Conservation (phyloP, 23 red algal genomes). For the Agarophyton chilense region DNA sequence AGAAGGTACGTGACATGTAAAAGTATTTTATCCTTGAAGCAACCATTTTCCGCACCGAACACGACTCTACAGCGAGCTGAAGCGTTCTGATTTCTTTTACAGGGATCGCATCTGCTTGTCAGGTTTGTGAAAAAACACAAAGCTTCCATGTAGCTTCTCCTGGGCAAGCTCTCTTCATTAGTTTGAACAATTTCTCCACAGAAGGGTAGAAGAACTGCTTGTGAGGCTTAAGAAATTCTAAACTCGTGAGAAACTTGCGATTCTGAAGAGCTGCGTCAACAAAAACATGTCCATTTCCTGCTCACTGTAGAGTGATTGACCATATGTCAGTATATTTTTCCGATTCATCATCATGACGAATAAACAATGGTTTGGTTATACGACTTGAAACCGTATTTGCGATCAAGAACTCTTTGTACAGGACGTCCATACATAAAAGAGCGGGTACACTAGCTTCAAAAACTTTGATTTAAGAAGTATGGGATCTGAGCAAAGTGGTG, state of each 20-base stretch:
- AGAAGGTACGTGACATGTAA: constrained; percentile 21
- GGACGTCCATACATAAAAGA: background rate
- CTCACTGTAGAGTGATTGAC: background rate
- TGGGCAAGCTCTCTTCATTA: constrained; percentile 3
- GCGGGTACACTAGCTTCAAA: background rate
- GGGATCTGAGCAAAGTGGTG: background rate
- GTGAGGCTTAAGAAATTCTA: constrained; percentile 10
- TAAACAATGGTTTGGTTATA: background rate
- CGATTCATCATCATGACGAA: background rate
- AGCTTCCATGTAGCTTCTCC: constrained; percentile 19
- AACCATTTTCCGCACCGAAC: background rate
- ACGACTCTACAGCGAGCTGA: background rate
- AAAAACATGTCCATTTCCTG: background rate
- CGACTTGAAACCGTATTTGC: background rate
- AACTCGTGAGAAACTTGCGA: background rate
- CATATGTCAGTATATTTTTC: background rate
- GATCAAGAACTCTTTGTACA: background rate
- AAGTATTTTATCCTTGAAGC: constrained; percentile 14
- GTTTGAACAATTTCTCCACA: constrained; percentile 18
- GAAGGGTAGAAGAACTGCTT: constrained; percentile 38
- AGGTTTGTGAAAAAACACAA: background rate
- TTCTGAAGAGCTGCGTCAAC: background rate
- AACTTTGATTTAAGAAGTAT: background rate
- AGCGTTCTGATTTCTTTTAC: constrained; percentile 30
- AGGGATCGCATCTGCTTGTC: constrained; percentile 29